Evolutionary conservation across 2,329 filamentous ascomycete genomes (phyloP).

Genomic region (Exophiala sideris): DNA sequence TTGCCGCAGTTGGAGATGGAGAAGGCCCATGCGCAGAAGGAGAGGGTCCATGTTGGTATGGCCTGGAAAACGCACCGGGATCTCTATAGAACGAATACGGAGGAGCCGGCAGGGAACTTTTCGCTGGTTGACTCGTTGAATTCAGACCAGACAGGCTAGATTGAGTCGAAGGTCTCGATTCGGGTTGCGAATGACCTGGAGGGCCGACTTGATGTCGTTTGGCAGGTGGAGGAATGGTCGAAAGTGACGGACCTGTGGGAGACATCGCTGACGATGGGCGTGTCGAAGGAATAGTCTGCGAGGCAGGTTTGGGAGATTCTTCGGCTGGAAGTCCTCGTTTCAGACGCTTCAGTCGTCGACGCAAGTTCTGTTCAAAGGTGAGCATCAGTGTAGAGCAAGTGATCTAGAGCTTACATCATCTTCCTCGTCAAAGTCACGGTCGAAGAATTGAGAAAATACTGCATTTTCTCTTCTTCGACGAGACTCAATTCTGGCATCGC

Average conservation of each 20-base stretch:
- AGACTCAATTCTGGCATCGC: conserved; percentile 23
- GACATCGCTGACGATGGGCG: conserved; percentile 20
- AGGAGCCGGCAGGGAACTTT: conserved; percentile 6
- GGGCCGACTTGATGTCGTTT: conserved; percentile 28
- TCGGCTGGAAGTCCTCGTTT: conserved; percentile 28
- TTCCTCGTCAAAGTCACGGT: conserved; percentile 27
- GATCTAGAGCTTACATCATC: conserved; percentile 18
- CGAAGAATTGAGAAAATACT: conserved; percentile 25
- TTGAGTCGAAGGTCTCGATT: conserved; percentile 18
- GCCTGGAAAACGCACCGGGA: conserved; percentile 10
- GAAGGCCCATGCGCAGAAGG: conserved; percentile 12
- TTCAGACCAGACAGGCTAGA: conserved; percentile 3
- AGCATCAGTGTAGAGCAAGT: neutral
- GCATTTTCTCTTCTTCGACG: conserved; percentile 26
- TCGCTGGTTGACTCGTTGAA: neutral
- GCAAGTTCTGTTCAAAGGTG: conserved; percentile 20
- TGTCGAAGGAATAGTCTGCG: conserved; percentile 16
- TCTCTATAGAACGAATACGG: conserved; percentile 22
- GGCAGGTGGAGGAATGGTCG: conserved; percentile 27
- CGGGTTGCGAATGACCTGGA: conserved; percentile 24
- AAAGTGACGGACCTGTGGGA: conserved; percentile 21
- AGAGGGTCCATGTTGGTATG: conserved; percentile 19
- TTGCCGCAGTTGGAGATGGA: conserved; percentile 4
- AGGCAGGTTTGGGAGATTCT: conserved; percentile 16
- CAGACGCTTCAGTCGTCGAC: conserved; percentile 26